phyloP scores from a whole-genome alignment of 2,329 filamentous ascomycete genomes.

The Colletotrichum plurivorum region DNA sequence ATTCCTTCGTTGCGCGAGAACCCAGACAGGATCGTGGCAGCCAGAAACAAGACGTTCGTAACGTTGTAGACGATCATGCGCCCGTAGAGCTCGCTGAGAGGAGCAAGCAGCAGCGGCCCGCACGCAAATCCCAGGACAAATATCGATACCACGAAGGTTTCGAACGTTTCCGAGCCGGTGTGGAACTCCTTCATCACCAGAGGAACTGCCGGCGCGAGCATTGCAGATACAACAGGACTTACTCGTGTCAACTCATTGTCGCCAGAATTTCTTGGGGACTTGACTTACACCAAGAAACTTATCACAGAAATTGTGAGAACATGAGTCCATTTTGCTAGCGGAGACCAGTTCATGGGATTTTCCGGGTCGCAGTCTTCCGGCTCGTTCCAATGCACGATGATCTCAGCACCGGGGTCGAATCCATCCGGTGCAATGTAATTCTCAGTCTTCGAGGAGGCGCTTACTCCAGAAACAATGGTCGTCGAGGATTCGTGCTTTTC shows the following conservation, averaged over 20 bases:
- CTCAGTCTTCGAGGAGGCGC: not conserved
- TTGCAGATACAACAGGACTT: constrained; percentile 52
- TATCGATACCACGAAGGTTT: constrained; percentile 74
- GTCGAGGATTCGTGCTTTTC: no score
- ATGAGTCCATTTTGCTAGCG: constrained; percentile 56
- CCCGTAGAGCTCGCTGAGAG: constrained; percentile 58
- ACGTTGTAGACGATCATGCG: constrained; percentile 54
- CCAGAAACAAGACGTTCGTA: constrained; percentile 51
- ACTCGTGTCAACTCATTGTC: constrained; percentile 54
- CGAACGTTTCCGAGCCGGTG: constrained; percentile 64
- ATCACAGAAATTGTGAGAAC: constrained; percentile 61
- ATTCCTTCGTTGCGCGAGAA: constrained; percentile 61
- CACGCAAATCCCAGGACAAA: constrained; percentile 54
- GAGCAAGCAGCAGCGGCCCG: constrained; percentile 58
- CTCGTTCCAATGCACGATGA: constrained; percentile 10
- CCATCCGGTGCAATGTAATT: not conserved
- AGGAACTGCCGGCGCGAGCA: constrained; percentile 78
- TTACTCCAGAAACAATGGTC: not conserved
- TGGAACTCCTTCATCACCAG: constrained; percentile 74
- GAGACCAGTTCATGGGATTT: constrained; percentile 68
- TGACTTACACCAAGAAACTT: constrained; percentile 50
- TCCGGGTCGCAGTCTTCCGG: constrained; percentile 57
- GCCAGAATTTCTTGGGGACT: constrained; percentile 59
- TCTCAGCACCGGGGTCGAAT: not conserved
- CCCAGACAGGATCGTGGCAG: constrained; percentile 62